Percentiles rank a stretch among this genome's conserved stretches.
Evolutionary conservation across 1,284 basidiomycete species (phyloP).

Genomic region (Rhizopogon parksii): DNA sequence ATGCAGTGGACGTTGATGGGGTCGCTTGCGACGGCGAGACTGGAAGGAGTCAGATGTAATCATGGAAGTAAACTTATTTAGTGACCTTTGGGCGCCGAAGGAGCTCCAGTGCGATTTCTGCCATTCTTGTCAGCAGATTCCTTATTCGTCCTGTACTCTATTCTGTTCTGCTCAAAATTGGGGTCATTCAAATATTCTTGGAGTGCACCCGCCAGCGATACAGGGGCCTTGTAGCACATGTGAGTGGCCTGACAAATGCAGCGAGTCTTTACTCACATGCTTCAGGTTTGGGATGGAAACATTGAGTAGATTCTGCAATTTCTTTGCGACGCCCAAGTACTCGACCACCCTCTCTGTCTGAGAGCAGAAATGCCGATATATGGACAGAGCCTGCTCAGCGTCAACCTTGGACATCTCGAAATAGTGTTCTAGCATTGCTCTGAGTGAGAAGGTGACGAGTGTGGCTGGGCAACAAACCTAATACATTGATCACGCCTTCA

Average conservation of each 20-base stretch:
- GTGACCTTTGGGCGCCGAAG: constrained; percentile 11
- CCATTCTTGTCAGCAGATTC: constrained; percentile 58
- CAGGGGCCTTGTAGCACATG: constrained; percentile 63
- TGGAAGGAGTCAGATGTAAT: not conserved
- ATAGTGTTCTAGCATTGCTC: constrained; percentile 74
- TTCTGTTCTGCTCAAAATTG: constrained; percentile 90
- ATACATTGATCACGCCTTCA: constrained; percentile 95
- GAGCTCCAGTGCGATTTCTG: constrained; percentile 25
- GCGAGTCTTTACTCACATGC: constrained; percentile 55
- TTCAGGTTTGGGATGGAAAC: constrained; percentile 92
- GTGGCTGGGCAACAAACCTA: constrained; percentile 45
- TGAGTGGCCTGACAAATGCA: not conserved
- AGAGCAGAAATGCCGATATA: constrained; percentile 93
- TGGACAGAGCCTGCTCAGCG: constrained; percentile 76
- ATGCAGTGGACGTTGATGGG: constrained; percentile 15
- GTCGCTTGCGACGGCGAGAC: constrained; percentile 14
- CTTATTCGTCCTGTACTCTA: constrained; percentile 88
- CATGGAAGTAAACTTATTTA: constrained; percentile 1
- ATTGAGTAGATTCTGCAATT: constrained; percentile 87
- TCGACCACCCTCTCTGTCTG: constrained; percentile 95
- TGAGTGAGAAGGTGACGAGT: constrained; percentile 12
- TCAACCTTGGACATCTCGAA: constrained; percentile 97
- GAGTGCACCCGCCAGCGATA: constrained; percentile 86
- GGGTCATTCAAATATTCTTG: constrained; percentile 96
- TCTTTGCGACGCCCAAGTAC: constrained; percentile 88